Evolutionary conservation across 2,329 filamentous ascomycete genomes (phyloP), one percentile per base, ranked within the genome.

Genomic region (Ophiocordyceps camponoti-floridani): DNA sequence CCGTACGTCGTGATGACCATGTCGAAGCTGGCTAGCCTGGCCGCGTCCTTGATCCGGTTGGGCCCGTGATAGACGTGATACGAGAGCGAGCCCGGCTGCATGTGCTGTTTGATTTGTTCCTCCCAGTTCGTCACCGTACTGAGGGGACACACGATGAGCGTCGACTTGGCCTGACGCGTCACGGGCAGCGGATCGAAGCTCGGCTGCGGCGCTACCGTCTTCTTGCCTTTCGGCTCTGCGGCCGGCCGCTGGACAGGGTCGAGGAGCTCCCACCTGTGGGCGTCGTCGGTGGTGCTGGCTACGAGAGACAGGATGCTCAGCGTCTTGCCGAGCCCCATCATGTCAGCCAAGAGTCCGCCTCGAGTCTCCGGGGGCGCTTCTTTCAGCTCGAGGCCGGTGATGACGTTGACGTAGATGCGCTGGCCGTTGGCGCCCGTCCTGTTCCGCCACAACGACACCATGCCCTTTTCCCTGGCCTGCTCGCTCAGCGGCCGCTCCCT

Each of bases 41-140:
- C 67, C 0, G 77, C 62, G 50, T 87, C 77, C 48, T 79, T 82
- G 49, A 75, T 79, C 7, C 91, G 77, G 52, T 77, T 80, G 0
- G 77, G 68, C 3, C 91, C 91, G 58, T 98, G 91, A 51, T 95
- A 96, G 45, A 91, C 75, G 57, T 91, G 85, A 55, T 77, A 85
- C 1, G 67, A 79, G 16, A 96, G 57, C 8, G 72, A 64, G 0
- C 69, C 72, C 0, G 74, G 68, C 43, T 73, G 69, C 41, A 94
- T 68, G 59, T 98, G 91, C 47, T 83, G 73, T 53, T 82, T 82
- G 48, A 96, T 84, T 61, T 98, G 91, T 52, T 87, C 79, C 53
- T 89, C 82, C 91, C 91, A 98, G 55, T 96, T 98, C 26, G 82
- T 81, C 47, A 96, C 79, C 0, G 89, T 91, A 55, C 85, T 94